phyloP scores from a whole-genome alignment of 2,329 filamentous ascomycete genomes.

The Fusarium redolens region DNA sequence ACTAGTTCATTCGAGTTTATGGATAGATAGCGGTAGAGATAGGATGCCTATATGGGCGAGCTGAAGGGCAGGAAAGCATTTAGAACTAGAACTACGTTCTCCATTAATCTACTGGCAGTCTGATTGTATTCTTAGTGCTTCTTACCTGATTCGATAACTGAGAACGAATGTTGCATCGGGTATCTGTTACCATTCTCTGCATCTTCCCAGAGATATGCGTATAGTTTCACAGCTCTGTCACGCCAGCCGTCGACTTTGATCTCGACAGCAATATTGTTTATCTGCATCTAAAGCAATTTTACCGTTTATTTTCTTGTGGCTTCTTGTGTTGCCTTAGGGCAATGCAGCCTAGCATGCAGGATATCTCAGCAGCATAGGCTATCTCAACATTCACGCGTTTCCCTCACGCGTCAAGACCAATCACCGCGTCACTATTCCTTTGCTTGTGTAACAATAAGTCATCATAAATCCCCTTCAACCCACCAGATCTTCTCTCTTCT shows the following conservation, averaged over 20 bases:
- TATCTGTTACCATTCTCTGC: rapidly evolving
- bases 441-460: not conserved
- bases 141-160: not conserved
- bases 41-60: too few species aligned
- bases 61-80: not conserved
- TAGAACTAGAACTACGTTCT: not conserved
- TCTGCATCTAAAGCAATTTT: not conserved
- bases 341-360: not conserved
- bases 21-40: too few species aligned
- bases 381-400: not conserved
- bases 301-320: not conserved
- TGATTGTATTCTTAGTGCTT: not conserved
- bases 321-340: not conserved
- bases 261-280: not conserved
- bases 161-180: too few species aligned
- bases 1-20: too few species aligned
- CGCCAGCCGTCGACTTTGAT: not conserved
- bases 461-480: not conserved
- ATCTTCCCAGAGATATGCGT: rapidly evolving
- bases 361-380: not conserved
- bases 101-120: too few species aligned
- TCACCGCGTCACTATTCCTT: not conserved
- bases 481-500: not conserved
- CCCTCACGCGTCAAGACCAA: not conserved
- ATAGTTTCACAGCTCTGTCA: not conserved